Base-by-base conservation (phyloP, 164 flowering plant species). In the Vitis amurensis region DNA sequence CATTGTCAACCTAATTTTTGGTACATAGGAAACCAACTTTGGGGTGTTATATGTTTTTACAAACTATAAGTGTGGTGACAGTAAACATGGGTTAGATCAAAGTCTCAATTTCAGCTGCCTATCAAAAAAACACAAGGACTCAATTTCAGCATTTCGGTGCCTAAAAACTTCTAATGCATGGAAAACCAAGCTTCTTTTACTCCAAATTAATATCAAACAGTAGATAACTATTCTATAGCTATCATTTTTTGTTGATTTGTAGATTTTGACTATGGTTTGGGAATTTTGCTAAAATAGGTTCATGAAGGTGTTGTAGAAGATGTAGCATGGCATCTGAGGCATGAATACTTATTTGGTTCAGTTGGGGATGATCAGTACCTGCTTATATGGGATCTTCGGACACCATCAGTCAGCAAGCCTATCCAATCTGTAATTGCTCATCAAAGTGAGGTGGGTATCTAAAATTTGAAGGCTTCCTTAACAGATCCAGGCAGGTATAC, bases 291-390 rank as follows among this genome's bases (percentile, higher is more conserved):
- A 57, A 66, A 67, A 50, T 68, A 94, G 98, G 90, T 86, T 64
- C 99, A 93, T 86, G 99, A 95, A 81, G 98, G 97, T 67, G 99
- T 91, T 55, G 99, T 95, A 4, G 98, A 95, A 76, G 99, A 95
- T 87, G 99, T 95, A 14, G 92, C 99, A 16, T 95, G 99, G 99
- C 99, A 95, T 83, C 71, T 87, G 74, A 91, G 93, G 77, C 96
- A 93, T 72, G 99, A 93, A 67, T 83, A 93, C 69, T 77, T 93
- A 31, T 95, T 95, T 88, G 99, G 99, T 68, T 95, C 99, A 1
- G 98, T 90, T 77, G 99, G 99, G 61, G 98, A 95, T 88, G 99
- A 95, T 80, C 97, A 86, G 9, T 84, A 89, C 77, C 75, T 95
- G 68, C 89, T 88, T 68, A 79, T 93, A 72, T 95, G 99, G 99